phyloP scores from a whole-genome alignment of 768 basidiomycete species.

The Candolleomyces efflorescens region DNA sequence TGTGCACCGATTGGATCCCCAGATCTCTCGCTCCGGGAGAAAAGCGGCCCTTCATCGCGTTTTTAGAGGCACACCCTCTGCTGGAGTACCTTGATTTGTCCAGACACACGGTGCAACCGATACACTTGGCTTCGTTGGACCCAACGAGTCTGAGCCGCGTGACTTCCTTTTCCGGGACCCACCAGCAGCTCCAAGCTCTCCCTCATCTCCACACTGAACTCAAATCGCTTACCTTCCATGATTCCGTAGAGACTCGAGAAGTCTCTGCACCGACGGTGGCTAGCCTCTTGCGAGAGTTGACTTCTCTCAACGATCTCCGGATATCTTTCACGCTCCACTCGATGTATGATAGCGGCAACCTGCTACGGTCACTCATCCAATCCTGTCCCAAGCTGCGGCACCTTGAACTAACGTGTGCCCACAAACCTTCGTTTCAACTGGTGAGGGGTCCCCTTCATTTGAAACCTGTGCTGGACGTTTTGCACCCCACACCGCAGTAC shows the following conservation, averaged over 20 bases:
- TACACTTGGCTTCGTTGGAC: conserved; percentile 47
- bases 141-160: conserved; percentile 43
- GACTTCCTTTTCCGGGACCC: conserved; percentile 60
- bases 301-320: conserved; percentile 52
- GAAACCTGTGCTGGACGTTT: background rate
- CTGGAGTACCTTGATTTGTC: conserved; percentile 51
- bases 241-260: conserved; percentile 65
- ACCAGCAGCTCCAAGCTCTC: conserved; percentile 62
- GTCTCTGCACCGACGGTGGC: conserved; percentile 60
- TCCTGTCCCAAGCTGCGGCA: conserved; percentile 62
- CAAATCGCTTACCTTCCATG: conserved; percentile 56
- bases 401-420: conserved; percentile 61
- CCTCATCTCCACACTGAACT: conserved; percentile 47
- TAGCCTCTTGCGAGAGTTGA: conserved; percentile 52
- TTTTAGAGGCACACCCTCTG: conserved; percentile 61
- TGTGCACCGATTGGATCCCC: conserved; percentile 55
- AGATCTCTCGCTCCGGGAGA: conserved; percentile 31
- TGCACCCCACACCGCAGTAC: background rate
- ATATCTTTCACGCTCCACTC: conserved; percentile 68
- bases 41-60: conserved; percentile 58
- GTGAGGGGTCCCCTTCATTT: conserved; percentile 30
- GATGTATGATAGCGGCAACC: conserved; percentile 68
- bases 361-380: conserved; percentile 61
- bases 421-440: conserved; percentile 69
- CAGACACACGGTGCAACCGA: conserved; percentile 47